These are phyloP conservation scores for Tolypocladium endophyticum DNA, from an alignment of 2,329 filamentous ascomycete species.

Conservation along the genomic window DNA sequence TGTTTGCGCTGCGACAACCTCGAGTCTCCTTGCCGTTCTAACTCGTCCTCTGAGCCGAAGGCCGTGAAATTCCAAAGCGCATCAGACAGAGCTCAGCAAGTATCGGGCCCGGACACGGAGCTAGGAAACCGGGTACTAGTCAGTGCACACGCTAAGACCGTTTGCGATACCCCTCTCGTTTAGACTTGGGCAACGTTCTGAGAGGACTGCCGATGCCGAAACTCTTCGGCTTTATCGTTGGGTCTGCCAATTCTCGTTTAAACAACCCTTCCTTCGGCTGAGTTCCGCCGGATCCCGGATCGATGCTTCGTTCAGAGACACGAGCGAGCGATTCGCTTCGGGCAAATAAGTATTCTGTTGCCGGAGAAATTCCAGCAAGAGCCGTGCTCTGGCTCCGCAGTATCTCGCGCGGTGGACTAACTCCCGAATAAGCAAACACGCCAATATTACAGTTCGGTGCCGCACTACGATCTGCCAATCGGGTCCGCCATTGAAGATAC, in stretches of 20 bases:
- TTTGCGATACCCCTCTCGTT: not conserved
- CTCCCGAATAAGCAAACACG: not conserved
- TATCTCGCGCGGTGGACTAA: not conserved
- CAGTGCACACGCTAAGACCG: not conserved
- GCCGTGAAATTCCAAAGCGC: not conserved
- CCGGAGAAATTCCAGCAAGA: not conserved
- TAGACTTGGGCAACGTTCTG: not conserved
- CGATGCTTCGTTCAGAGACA: not conserved
- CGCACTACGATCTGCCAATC: not conserved
- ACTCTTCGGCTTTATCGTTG: slow-evolving; percentile 3
- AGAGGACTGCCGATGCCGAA: slow-evolving; percentile 7
- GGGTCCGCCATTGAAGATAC: not conserved
- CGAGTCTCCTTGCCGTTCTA: not conserved
- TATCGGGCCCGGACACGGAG: not conserved
- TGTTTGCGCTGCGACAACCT: not conserved
- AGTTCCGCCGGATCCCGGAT: too few species aligned
- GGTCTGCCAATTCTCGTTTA: not conserved
- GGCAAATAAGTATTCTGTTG: not conserved
- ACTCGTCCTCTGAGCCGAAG: slow-evolving; percentile 2
- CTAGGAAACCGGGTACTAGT: not conserved
- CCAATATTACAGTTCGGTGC: not conserved
- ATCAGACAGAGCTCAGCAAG: not conserved
- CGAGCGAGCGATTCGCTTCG: too few species aligned
- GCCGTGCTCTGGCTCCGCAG: too few species aligned
- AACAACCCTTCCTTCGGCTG: not conserved